phyloP scores from a whole-genome alignment of 2,329 filamentous ascomycete genomes.

The Westerdykella ornata region DNA sequence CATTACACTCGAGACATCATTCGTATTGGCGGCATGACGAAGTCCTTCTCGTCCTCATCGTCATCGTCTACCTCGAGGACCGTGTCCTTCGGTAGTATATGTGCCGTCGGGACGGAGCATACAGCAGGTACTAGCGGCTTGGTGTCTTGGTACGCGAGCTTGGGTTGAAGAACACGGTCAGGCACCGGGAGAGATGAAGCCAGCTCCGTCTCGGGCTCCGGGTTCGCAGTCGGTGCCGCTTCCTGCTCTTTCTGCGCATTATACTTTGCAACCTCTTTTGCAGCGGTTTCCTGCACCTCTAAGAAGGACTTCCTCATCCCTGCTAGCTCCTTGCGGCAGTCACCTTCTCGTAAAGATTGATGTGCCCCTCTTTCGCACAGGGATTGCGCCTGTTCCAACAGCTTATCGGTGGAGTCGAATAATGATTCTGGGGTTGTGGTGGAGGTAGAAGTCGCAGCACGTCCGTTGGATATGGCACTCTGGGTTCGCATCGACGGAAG shows the following conservation, averaged over 20 bases:
- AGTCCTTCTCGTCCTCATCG: constrained; percentile 28
- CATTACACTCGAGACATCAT: constrained; percentile 27
- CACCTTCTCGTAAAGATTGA: constrained; percentile 79
- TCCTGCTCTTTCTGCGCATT: constrained; percentile 14
- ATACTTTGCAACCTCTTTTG: constrained; percentile 31
- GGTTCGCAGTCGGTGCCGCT: background rate
- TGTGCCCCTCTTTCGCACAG: constrained; percentile 83
- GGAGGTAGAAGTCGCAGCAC: constrained; percentile 3
- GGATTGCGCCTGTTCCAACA: constrained; percentile 70
- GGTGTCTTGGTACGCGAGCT: constrained; percentile 2
- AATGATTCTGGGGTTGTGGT: constrained; percentile 17
- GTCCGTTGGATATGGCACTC: background rate
- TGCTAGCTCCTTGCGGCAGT: constrained; percentile 70
- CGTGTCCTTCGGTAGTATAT: constrained; percentile 16
- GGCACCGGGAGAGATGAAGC: constrained; percentile 8
- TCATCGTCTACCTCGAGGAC: constrained; percentile 35
- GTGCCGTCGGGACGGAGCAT: constrained; percentile 3
- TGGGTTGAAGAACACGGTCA: too few species aligned
- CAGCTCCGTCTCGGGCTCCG: constrained; percentile 13
- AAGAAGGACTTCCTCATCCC: constrained; percentile 61
- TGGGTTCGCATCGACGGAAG: constrained; percentile 29
- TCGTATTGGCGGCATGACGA: constrained; percentile 34
- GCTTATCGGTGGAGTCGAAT: constrained; percentile 65
- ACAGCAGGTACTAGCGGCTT: constrained; percentile 8
- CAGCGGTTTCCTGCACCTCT: constrained; percentile 56